Conservation (phyloP, 768 basidiomycete genomes). For the Clathrus columnatus region DNA sequence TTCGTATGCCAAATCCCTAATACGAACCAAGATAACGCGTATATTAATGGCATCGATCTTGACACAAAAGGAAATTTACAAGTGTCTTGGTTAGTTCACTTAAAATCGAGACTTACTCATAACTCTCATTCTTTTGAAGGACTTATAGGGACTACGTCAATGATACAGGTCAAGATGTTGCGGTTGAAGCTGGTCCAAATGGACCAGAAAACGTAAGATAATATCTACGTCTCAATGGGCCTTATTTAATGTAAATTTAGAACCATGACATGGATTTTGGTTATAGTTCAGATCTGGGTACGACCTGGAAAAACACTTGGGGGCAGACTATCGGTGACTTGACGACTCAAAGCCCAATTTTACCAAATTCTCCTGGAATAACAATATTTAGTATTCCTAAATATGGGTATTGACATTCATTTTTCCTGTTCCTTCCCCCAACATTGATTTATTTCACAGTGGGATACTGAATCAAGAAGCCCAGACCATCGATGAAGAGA, state of each 20-base stretch:
- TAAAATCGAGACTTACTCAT: neutral
- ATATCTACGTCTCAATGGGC: neutral
- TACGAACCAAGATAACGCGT: conserved; percentile 24
- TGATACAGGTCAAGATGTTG: conserved; percentile 29
- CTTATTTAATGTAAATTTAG: conserved; percentile 13
- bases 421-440: neutral
- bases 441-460: conserved; percentile 10
- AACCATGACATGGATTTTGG: conserved; percentile 31
- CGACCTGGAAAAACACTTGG: conserved; percentile 31
- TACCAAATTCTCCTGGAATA: conserved; percentile 28
- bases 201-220: conserved; percentile 29
- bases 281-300: conserved; percentile 22
- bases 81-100: conserved; percentile 23
- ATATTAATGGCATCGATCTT: conserved; percentile 31
- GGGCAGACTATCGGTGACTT: conserved; percentile 23
- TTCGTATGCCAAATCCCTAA: neutral
- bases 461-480: conserved; percentile 29
- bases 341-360: conserved; percentile 19
- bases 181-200: conserved; percentile 31
- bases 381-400: conserved; percentile 28
- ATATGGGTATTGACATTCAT: conserved; percentile 29
- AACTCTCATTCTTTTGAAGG: conserved; percentile 16
- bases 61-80: conserved; percentile 22
- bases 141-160: conserved; percentile 33
- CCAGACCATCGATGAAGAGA: conserved; percentile 23